These are phyloP conservation scores for Postia placenta DNA, from an alignment of 768 basidiomycete species.

Conservation along the genomic window DNA sequence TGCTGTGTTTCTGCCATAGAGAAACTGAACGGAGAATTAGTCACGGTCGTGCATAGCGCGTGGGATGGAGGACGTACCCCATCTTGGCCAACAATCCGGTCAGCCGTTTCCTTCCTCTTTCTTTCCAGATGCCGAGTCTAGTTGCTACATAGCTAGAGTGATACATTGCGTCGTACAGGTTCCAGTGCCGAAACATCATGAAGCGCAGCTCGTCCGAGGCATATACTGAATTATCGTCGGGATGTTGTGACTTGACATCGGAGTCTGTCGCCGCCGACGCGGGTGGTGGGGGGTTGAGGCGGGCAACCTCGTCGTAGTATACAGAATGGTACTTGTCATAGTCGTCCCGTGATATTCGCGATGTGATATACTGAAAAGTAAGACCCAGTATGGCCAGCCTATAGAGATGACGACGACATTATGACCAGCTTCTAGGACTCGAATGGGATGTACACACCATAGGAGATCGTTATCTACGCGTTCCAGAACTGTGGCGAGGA, in stretches of 20 bases:
- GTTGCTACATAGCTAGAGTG: slow-evolving; percentile 96
- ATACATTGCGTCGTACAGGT: slow-evolving; percentile 94
- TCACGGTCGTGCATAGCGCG: neutral
- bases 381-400: slow-evolving; percentile 93
- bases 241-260: slow-evolving; percentile 49
- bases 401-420: neutral
- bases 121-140: slow-evolving; percentile 95
- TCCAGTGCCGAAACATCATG: slow-evolving; percentile 96
- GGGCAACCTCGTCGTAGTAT: slow-evolving; percentile 88
- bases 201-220: slow-evolving; percentile 88
- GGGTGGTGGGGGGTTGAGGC: slow-evolving; percentile 68
- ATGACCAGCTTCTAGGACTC: slow-evolving; percentile 1
- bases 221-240: slow-evolving; percentile 82
- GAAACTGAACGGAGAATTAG: slow-evolving; percentile 47
- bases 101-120: slow-evolving; percentile 82
- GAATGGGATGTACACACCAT: slow-evolving; percentile 48
- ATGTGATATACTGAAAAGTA: slow-evolving; percentile 86
- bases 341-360: slow-evolving; percentile 78
- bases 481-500: slow-evolving; percentile 86
- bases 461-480: slow-evolving; percentile 90
- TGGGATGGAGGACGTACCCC: slow-evolving; percentile 56
- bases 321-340: slow-evolving; percentile 80
- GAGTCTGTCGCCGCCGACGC: slow-evolving; percentile 30
- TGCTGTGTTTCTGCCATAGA: slow-evolving; percentile 94
- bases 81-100: slow-evolving; percentile 95